These are phyloP conservation scores for Penicillium canescens DNA, from an alignment of 495 filamentous ascomycete species.

Conservation along the genomic window DNA sequence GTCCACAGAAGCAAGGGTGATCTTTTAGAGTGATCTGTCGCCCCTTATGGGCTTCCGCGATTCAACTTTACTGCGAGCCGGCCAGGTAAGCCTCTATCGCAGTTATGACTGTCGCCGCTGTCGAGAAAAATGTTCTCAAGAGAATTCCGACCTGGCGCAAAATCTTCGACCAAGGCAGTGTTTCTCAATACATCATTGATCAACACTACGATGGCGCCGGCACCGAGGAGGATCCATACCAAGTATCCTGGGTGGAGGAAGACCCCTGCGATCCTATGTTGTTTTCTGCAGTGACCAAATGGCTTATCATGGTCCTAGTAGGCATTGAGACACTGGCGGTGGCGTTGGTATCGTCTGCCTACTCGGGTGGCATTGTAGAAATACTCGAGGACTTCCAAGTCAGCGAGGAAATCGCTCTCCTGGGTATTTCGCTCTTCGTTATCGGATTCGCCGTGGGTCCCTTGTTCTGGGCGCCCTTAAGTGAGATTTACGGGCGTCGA, in stretches of 20 bases:
- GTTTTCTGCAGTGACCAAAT: slow-evolving; percentile 52
- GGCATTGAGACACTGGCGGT: slow-evolving; percentile 67
- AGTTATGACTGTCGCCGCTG: no score
- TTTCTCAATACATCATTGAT: slow-evolving; percentile 45
- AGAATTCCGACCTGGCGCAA: neutral
- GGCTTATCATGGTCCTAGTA: slow-evolving; percentile 49
- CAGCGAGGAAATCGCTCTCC: slow-evolving; percentile 2
- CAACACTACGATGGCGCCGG: slow-evolving; percentile 58
- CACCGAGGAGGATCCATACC: slow-evolving; percentile 61
- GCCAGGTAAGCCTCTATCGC: no score
- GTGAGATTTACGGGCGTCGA: slow-evolving; percentile 53
- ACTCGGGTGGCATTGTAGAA: slow-evolving; percentile 19
- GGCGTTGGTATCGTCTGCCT: slow-evolving; percentile 66
- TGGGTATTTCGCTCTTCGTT: slow-evolving; percentile 13
- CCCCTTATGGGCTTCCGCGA: no score
- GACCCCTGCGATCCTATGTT: slow-evolving; percentile 61
- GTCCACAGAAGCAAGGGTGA: no score
- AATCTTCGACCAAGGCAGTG: slow-evolving; percentile 34
- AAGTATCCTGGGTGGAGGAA: slow-evolving; percentile 61
- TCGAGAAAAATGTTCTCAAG: no score
- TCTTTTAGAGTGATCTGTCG: no score
- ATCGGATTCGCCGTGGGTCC: slow-evolving; percentile 18
- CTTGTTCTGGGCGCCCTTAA: slow-evolving; percentile 50
- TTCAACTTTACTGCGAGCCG: no score
- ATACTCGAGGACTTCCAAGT: neutral